Conservation (phyloP, 495 filamentous ascomycete genomes). For the Aspergillus biplanus region DNA sequence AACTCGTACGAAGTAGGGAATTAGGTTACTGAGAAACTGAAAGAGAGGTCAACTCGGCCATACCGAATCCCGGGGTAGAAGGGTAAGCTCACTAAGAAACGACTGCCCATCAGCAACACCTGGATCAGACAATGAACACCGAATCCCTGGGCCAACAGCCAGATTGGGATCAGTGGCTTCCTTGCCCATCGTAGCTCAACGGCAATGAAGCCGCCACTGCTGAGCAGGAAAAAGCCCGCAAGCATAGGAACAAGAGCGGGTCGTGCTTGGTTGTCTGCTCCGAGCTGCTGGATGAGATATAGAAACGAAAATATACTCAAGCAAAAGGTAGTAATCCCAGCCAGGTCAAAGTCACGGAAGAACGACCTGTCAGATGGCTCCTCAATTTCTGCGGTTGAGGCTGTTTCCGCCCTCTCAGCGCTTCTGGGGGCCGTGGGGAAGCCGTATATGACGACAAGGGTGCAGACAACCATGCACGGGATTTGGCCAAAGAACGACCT, state of each 20-base stretch:
- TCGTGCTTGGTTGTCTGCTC: background rate
- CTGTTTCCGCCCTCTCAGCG: background rate
- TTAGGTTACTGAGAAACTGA: slow-evolving; percentile 27
- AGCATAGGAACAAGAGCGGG: background rate
- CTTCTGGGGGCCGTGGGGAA: slow-evolving; percentile 16
- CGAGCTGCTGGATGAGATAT: slow-evolving; percentile 16
- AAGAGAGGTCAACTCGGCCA: background rate
- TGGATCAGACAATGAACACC: slow-evolving; percentile 25
- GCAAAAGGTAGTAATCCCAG: no score
- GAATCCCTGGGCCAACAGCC: slow-evolving; percentile 26
- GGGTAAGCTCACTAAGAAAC: slow-evolving; percentile 21
- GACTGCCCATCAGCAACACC: slow-evolving; percentile 20
- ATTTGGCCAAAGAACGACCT: slow-evolving; percentile 40
- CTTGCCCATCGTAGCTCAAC: slow-evolving; percentile 31
- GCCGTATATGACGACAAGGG: slow-evolving; percentile 20
- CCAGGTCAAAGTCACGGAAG: no score
- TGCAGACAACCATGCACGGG: slow-evolving; percentile 29
- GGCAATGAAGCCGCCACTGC: slow-evolving; percentile 24
- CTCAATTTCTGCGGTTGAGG: background rate
- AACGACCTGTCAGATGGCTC: no score
- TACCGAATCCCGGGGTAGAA: background rate
- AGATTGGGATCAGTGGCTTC: slow-evolving; percentile 34
- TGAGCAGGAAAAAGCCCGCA: slow-evolving; percentile 10
- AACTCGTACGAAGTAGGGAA: slow-evolving; percentile 32
- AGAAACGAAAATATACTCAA: no score